Evolutionary conservation across 2,329 filamentous ascomycete species (phyloP).

Genomic region (Ampelomyces quisqualis): DNA sequence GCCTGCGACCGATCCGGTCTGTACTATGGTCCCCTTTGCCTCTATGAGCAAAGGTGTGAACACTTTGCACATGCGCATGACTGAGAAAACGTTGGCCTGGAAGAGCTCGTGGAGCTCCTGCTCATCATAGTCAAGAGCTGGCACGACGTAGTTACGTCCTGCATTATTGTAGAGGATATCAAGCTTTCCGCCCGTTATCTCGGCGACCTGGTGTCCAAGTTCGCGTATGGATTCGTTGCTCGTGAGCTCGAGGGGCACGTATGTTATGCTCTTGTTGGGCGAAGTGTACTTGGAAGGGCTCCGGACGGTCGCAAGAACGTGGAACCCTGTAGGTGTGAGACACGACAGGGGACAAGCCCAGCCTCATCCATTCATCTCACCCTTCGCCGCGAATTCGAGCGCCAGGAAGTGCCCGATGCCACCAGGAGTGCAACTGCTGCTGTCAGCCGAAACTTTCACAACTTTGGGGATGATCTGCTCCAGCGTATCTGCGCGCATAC

Average conservation of each 20-base stretch:
- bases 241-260: conserved; percentile 57
- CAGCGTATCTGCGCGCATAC: no score
- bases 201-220: conserved; percentile 51
- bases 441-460: conserved; percentile 11
- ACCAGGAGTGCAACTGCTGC: conserved; percentile 52
- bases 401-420: conserved; percentile 62
- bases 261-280: conserved; percentile 54
- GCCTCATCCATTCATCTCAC: conserved; percentile 13
- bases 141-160: conserved; percentile 58
- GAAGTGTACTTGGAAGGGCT: conserved; percentile 52
- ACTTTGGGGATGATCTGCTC: background rate
- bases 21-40: conserved; percentile 49
- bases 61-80: conserved; percentile 59
- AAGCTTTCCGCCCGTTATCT: conserved; percentile 52
- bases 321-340: conserved; percentile 44
- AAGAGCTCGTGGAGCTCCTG: conserved; percentile 36
- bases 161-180: conserved; percentile 62
- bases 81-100: conserved; percentile 55
- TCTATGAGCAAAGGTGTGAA: conserved; percentile 57
- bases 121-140: conserved; percentile 56
- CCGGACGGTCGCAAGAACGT: conserved; percentile 61
- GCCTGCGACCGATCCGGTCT: conserved; percentile 49
- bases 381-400: conserved; percentile 55
- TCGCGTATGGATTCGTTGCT: conserved; percentile 51
- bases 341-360: background rate